Percentiles rank a stretch among this genome's conserved stretches.
These are phyloP conservation scores for Eimeria necatrix DNA, from an alignment of 169 alveolate genomes.

Conservation along the genomic window DNA sequence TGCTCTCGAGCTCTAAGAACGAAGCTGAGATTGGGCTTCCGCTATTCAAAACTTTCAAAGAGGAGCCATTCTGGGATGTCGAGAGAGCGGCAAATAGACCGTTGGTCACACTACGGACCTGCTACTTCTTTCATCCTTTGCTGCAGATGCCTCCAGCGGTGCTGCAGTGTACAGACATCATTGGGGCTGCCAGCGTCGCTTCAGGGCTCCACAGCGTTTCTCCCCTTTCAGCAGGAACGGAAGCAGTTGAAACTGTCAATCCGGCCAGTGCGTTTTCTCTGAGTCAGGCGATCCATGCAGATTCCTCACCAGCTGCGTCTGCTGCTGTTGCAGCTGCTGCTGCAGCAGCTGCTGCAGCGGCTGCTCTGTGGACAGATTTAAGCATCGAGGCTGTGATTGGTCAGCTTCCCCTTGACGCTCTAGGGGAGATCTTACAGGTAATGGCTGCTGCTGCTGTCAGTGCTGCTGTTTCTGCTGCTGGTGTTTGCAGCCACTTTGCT, in stretches of 20 bases:
- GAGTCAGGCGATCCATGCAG: neutral
- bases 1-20: neutral
- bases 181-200: neutral
- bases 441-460: neutral
- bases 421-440: neutral
- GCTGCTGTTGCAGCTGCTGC: constrained; percentile 26
- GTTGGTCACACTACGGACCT: neutral
- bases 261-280: constrained; percentile 16
- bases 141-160: neutral
- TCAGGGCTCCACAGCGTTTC: constrained; percentile 12
- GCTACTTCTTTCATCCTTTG: constrained; percentile 29
- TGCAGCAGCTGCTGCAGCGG: constrained; percentile 16
- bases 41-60: neutral
- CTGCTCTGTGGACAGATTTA: constrained; percentile 1
- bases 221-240: constrained; percentile 41
- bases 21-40: neutral
- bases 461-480: neutral
- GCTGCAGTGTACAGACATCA: constrained; percentile 16
- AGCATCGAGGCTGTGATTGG: constrained; percentile 14
- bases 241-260: neutral
- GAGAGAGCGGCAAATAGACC: neutral
- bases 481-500: neutral
- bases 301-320: constrained; percentile 4
- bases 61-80: neutral
- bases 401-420: constrained; percentile 13